Percentiles rank a stretch among this genome's conserved stretches.
These are phyloP conservation scores for Peribolospora baueri DNA, from an alignment of 768 basidiomycete genomes.

Conservation along the genomic window DNA sequence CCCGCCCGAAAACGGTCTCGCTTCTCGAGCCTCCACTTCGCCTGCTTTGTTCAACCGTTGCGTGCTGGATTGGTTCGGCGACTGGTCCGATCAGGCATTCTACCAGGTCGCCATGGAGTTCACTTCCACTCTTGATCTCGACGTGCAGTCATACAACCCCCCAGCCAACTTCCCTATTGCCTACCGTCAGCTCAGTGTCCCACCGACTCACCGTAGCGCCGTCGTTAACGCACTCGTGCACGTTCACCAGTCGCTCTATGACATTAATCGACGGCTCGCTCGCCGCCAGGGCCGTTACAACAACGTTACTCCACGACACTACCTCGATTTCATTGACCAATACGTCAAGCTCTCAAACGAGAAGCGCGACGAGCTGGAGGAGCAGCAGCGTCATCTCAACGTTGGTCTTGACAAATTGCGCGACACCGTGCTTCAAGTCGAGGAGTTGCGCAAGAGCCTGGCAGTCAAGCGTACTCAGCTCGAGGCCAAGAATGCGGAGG, in stretches of 20 bases:
- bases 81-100: slow-evolving; percentile 96
- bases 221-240: slow-evolving; percentile 81
- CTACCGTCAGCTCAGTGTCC: slow-evolving; percentile 56
- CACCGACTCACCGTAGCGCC: slow-evolving; percentile 72
- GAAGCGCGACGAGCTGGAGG: slow-evolving; percentile 90
- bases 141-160: slow-evolving; percentile 53
- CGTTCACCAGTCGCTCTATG: slow-evolving; percentile 70
- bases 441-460: slow-evolving; percentile 80
- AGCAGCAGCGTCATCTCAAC: slow-evolving; percentile 93
- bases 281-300: slow-evolving; percentile 87
- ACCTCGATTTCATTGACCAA: slow-evolving; percentile 94
- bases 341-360: slow-evolving; percentile 86
- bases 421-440: slow-evolving; percentile 88
- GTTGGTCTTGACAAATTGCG: slow-evolving; percentile 90
- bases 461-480: slow-evolving; percentile 82
- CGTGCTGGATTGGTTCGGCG: slow-evolving; percentile 97
- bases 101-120: slow-evolving; percentile 97
- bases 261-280: slow-evolving; percentile 66
- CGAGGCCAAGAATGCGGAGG: slow-evolving; percentile 77
- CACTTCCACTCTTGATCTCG: slow-evolving; percentile 77
- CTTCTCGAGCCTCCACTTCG: slow-evolving; percentile 85
- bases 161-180: slow-evolving; percentile 68
- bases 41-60: slow-evolving; percentile 98
- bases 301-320: slow-evolving; percentile 90
- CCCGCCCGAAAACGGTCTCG: slow-evolving; percentile 82